Conservation (phyloP, 23 red algal genomes). For the Cyanidiococcus yangmingshanensis region DNA sequence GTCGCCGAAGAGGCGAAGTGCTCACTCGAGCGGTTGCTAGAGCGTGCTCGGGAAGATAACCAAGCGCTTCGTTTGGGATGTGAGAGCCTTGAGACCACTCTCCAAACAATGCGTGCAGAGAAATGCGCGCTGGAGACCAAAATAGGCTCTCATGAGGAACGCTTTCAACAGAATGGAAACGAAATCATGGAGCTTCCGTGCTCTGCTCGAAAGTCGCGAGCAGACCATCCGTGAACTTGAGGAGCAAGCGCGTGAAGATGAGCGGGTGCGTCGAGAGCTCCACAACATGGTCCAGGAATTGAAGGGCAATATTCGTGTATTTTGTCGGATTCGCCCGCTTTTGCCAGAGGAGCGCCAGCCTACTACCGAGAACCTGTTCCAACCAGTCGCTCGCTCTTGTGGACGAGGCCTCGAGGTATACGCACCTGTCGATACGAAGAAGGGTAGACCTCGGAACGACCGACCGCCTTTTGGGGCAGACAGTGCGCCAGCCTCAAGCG, state of each 20-base stretch:
- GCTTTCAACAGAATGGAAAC: background rate
- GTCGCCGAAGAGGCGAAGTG: background rate
- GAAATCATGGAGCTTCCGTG: slow-evolving; percentile 10
- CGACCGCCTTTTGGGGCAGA: background rate
- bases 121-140: background rate
- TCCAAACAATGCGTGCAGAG: background rate
- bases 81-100: background rate
- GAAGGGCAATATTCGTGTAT: slow-evolving; percentile 99
- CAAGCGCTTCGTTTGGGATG: background rate
- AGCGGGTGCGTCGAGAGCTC: slow-evolving; percentile 35
- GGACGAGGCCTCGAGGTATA: slow-evolving; percentile 23
- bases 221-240: slow-evolving; percentile 32
- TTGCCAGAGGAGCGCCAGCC: slow-evolving; percentile 7
- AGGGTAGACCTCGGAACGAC: background rate
- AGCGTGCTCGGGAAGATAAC: background rate
- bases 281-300: slow-evolving; percentile 95
- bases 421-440: slow-evolving; percentile 15
- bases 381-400: background rate
- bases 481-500: background rate
- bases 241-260: slow-evolving; percentile 50
- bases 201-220: background rate
- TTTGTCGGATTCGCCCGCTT: slow-evolving; percentile 83
- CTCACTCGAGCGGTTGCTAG: background rate
- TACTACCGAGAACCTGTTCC: background rate
- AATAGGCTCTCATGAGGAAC: background rate